These are phyloP conservation scores for Pistacia atlantica DNA, from an alignment of 345 rosid species.

Conservation along the genomic window DNA sequence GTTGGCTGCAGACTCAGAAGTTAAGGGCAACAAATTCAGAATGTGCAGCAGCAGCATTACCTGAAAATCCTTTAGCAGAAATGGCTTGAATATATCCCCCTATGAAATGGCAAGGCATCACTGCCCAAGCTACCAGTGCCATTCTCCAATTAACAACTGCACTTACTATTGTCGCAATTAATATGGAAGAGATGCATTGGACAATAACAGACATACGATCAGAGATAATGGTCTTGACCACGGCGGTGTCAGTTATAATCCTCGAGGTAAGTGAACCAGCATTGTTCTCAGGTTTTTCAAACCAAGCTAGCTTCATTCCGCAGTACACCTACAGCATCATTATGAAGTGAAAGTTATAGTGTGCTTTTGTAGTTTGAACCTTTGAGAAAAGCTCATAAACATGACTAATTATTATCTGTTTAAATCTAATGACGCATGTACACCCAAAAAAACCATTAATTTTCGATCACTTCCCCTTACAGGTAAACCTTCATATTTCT, in stretches of 20 bases:
- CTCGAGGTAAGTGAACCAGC: constrained; percentile 51
- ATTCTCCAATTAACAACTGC: constrained; percentile 57
- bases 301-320: constrained; percentile 65
- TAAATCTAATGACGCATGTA: background rate
- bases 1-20: constrained; percentile 58
- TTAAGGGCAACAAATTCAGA: constrained; percentile 44
- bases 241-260: constrained; percentile 55
- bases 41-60: constrained; percentile 55
- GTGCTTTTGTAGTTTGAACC: background rate
- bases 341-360: background rate
- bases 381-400: background rate
- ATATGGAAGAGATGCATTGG: constrained; percentile 64
- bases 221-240: constrained; percentile 64
- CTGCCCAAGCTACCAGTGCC: constrained; percentile 75
- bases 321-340: constrained; percentile 44
- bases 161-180: constrained; percentile 66
- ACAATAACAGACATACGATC: constrained; percentile 71
- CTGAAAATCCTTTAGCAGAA: constrained; percentile 64
- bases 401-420: background rate
- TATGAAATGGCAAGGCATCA: constrained; percentile 83
- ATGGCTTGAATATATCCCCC: constrained; percentile 73
- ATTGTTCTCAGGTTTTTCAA: constrained; percentile 57
- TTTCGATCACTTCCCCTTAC: too few relatives aligned
- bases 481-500: too few relatives aligned
- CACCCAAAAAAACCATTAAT: background rate